These are phyloP conservation scores for Petunia secreta DNA, from an alignment of 257 asterid species.

Conservation along the genomic window DNA sequence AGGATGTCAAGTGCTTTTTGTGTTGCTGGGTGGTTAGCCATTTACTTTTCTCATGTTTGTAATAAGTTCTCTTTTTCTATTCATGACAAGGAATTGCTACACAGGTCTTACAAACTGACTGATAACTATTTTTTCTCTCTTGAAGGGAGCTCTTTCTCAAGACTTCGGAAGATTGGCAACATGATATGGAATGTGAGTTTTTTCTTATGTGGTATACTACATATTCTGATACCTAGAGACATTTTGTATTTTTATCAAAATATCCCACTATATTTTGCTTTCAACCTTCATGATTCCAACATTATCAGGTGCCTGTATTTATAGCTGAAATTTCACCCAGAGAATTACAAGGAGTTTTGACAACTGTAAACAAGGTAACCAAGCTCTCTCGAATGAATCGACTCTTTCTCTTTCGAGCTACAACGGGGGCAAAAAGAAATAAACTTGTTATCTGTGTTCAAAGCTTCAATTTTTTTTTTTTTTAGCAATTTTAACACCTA, in stretches of 20 bases:
- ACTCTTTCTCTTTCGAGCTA: too few species aligned
- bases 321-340: slow-evolving; percentile 90
- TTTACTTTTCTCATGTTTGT: slow-evolving; percentile 74
- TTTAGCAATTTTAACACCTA: neutral
- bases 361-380: slow-evolving; percentile 80
- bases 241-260: neutral
- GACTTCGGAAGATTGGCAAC: slow-evolving; percentile 88
- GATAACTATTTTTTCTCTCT: slow-evolving; percentile 25
- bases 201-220: slow-evolving; percentile 72
- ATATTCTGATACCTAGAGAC: neutral
- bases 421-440: too few species aligned
- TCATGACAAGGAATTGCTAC: neutral
- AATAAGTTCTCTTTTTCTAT: slow-evolving; percentile 23
- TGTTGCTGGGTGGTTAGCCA: slow-evolving; percentile 83
- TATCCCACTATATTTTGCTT: neutral
- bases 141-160: slow-evolving; percentile 55
- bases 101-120: neutral
- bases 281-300: neutral
- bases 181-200: slow-evolving; percentile 96
- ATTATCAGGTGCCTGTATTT: slow-evolving; percentile 77
- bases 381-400: too few species aligned
- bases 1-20: slow-evolving; percentile 70
- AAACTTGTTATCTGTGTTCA: too few species aligned
- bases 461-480: too few species aligned
- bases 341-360: slow-evolving; percentile 82